These are phyloP conservation scores for Leccinum boreale DNA, from an alignment of 768 basidiomycete species.

Conservation along the genomic window DNA sequence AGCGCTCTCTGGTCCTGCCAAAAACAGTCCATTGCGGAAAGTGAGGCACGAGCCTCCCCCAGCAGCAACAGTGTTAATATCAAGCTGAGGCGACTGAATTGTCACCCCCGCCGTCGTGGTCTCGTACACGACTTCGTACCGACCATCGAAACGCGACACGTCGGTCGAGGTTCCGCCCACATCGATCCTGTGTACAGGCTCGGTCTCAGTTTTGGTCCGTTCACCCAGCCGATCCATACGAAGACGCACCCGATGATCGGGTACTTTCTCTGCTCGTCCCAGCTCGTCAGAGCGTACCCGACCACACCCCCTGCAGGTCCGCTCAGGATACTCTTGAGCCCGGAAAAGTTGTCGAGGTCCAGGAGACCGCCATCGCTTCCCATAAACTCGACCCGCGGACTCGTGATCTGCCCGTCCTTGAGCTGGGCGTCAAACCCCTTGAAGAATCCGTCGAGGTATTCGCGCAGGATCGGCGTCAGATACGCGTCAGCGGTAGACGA, in stretches of 20 bases:
- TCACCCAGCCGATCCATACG: background rate
- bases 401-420: constrained; percentile 52
- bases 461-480: constrained; percentile 81
- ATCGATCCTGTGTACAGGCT: constrained; percentile 53
- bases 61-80: constrained; percentile 95
- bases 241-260: constrained; percentile 79
- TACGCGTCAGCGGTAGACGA: constrained; percentile 95
- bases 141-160: constrained; percentile 88
- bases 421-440: constrained; percentile 78
- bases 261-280: constrained; percentile 66
- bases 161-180: constrained; percentile 97
- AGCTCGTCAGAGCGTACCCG: constrained; percentile 86
- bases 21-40: constrained; percentile 88
- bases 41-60: constrained; percentile 90
- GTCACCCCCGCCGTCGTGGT: constrained; percentile 94
- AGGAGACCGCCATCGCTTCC: constrained; percentile 87
- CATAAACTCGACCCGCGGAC: constrained; percentile 91
- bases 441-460: constrained; percentile 92
- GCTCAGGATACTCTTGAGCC: constrained; percentile 88
- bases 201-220: background rate
- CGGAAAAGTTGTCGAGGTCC: constrained; percentile 81
- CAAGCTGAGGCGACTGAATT: constrained; percentile 88
- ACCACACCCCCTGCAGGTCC: constrained; percentile 97
- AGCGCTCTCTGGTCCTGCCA: constrained; percentile 89
- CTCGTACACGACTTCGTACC: constrained; percentile 91